Base-by-base conservation (phyloP, 2,329 filamentous ascomycete species). In the Sporothrix globosa region DNA sequence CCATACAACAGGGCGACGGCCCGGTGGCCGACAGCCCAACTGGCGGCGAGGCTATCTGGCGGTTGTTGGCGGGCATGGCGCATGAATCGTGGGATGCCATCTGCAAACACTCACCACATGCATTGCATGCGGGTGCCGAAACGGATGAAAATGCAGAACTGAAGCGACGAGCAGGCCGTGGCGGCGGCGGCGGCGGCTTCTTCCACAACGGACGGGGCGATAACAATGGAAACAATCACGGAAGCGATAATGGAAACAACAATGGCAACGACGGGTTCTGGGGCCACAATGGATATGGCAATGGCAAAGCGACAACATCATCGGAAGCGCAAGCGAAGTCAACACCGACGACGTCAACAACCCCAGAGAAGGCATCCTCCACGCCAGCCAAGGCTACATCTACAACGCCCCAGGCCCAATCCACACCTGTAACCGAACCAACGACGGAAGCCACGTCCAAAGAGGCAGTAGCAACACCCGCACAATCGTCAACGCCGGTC, bases 1-100 rank as follows among this genome's bases (percentile, higher is more conserved):
- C 71, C 61, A 72, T 73, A 19, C 60, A 24, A 7, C 58, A 53
- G 27, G 53, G 44, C 9, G 67, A 69, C n/a, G 41, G 48, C 52
- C 72, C 13, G 41, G 24, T 50, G 13, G 52, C n/a, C 3, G 67
- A 68, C 48, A 21, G 27, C 68, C 69, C 14, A 21, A 21, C 54
- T 17, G 67, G 53, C 46, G 63, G 63, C 53, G 68, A 70, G 48
- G 66, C 63, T 13, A 24, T 69, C n/a, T 69, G 69, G 68, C 21
- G 63, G 10, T 19, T 71, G 13, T 9, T 71, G 58, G n/a, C 53
- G 3, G 70, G 39, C 34, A 65, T 48, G 14, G 63, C 70, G 4
- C 70, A 70, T 39, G 44, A 50, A 9, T 69, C 50, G 10, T 73
- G 72, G 70, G 70, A 71, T 2, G 67, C 69, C 27, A 68, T 74